Base-by-base conservation (phyloP, 208 protist genomes). In the Blechomonas ayalai region DNA sequence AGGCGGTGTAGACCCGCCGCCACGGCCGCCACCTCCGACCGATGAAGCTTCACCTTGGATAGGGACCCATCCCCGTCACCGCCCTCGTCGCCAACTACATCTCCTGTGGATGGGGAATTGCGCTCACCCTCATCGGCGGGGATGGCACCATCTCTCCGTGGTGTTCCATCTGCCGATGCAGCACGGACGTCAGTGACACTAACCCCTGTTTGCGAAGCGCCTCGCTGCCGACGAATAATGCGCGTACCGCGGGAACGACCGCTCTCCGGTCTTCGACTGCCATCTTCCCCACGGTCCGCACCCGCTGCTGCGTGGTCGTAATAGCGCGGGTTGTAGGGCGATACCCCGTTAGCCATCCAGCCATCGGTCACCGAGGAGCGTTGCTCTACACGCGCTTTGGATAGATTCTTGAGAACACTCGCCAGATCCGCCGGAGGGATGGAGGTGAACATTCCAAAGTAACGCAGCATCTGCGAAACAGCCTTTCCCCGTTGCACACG, bases 381-480 rank as follows among this genome's bases (percentile, higher is more conserved):
- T 42, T 92, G 79, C 38, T 66, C 53, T 18, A 57, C 65, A 8
- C 83, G 72, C 7, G 74, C 58, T 34, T 66, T 82, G 6, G 70
- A 74, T 26, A 92, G 64, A 9, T 58, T 60, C 37, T 74, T 69
- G 22, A 92, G 62, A 37, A 81, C 28, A 18, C 39, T 40, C 10
- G 37, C 47, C 33, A 92, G 60, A 42, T 83, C 67, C 18, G 36
- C 52, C 4, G 45, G 28, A 4, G 62, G 55, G 39, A 92, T 70
- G 4, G 29, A 9, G 2, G 65, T 84, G 40, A 92, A 66, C 67
- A 73, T 80, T 26, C 69, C 69, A 52, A 89, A 86, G 45, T 80
- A 81, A 19, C 72, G 66, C 15, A 92, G 67, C 26, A 92, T 53
- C 57, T 87, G 68, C 19, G 66, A 74, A 16, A 92, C 77, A 12